Percentiles rank a stretch among this genome's conserved stretches.
phyloP scores from a whole-genome alignment of 768 basidiomycete species.

The Naganishia vaughanmartiniae region DNA sequence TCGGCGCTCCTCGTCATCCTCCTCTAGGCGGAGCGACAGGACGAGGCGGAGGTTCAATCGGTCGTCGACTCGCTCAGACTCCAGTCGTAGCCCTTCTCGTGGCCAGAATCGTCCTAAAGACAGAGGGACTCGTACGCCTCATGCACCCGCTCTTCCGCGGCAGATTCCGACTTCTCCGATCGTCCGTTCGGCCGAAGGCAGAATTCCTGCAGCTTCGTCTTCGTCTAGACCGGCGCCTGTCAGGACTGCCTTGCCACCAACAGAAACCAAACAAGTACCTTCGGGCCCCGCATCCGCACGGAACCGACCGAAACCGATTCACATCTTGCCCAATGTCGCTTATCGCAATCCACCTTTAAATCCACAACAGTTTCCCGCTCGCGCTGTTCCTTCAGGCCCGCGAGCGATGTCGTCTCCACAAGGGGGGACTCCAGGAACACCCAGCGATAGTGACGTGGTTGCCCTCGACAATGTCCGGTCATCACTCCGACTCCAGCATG shows the following conservation, averaged over 20 bases:
- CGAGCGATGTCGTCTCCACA: background rate
- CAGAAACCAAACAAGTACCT: background rate
- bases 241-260: background rate
- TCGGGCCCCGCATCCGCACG: background rate
- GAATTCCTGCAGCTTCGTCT: background rate
- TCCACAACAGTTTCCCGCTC: background rate
- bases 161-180: background rate
- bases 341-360: background rate
- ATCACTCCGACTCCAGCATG: conserved; percentile 18
- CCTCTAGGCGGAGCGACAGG: conserved; percentile 4
- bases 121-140: background rate
- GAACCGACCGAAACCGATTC: conserved; percentile 6
- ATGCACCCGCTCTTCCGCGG: no score
- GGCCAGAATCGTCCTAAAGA: background rate
- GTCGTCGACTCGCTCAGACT: background rate
- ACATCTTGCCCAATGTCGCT: background rate
- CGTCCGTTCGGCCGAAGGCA: background rate
- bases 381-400: background rate
- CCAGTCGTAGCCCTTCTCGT: conserved; percentile 5
- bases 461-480: background rate
- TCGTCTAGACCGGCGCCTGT: background rate
- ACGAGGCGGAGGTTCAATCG: conserved; percentile 1
- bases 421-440: background rate
- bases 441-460: background rate
- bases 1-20: conserved; percentile 4